Conservation (phyloP, 331 rosid species). For the Prunus yedoensis region DNA sequence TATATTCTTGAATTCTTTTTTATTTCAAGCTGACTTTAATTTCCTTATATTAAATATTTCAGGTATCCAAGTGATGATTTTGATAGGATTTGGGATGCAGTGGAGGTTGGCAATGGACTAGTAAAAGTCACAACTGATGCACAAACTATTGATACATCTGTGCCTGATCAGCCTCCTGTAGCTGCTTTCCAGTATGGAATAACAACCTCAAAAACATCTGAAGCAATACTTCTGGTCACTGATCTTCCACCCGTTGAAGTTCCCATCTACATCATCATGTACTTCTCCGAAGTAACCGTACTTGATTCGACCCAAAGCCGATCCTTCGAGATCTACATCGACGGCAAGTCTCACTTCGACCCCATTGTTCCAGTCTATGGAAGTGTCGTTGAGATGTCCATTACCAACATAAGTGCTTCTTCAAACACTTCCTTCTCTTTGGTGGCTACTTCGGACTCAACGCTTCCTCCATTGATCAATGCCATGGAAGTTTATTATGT, state of each 20-base stretch:
- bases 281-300: constrained; percentile 43
- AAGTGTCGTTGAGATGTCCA: constrained; percentile 23
- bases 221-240: background rate
- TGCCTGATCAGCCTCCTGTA: constrained; percentile 40
- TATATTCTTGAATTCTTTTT: too few relatives aligned
- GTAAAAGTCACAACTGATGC: background rate
- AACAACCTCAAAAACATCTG: constrained; percentile 14
- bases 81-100: constrained; percentile 21
- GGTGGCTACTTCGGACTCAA: constrained; percentile 23
- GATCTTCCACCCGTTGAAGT: background rate
- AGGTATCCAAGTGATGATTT: constrained; percentile 34
- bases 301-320: constrained; percentile 22
- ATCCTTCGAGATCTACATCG: constrained; percentile 33
- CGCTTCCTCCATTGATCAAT: constrained; percentile 52
- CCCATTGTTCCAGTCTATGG: constrained; percentile 43
- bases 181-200: constrained; percentile 30
- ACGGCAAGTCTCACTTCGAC: constrained; percentile 15
- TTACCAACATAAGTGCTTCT: constrained; percentile 37
- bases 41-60: background rate
- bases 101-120: background rate
- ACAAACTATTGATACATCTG: background rate
- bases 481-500: constrained; percentile 49
- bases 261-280: constrained; percentile 35
- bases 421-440: constrained; percentile 9
- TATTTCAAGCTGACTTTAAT: background rate